Evolutionary conservation across 108 stramenopile genomes (phyloP).

Genomic region (Skeletonema menzelii): DNA sequence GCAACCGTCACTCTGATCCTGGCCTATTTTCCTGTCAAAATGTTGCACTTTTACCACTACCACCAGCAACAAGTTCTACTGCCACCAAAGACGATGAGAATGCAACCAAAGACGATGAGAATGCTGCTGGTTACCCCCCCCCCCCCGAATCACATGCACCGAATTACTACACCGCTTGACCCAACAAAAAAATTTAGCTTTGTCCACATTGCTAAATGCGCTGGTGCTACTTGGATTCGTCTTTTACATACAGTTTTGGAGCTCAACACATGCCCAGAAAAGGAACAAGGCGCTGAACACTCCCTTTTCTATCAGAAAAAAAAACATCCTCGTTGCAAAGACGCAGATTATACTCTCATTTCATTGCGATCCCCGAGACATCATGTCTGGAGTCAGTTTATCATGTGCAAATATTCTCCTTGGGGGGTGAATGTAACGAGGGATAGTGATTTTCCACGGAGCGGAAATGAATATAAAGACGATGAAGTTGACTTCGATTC

Average conservation of each 20-base stretch:
- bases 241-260: neutral
- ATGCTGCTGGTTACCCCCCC: too few relatives aligned
- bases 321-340: too few relatives aligned
- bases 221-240: constrained; percentile 19
- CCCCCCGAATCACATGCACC: too few relatives aligned
- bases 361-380: constrained; percentile 17
- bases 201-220: constrained; percentile 16
- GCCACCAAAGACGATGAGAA: too few relatives aligned
- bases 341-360: constrained; percentile 1
- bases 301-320: constrained; percentile 2
- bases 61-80: too few relatives aligned
- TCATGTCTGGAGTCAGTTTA: constrained; percentile 20
- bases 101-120: too few relatives aligned
- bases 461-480: neutral
- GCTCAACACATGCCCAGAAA: constrained; percentile 2
- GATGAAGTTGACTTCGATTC: constrained; percentile 12
- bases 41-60: too few relatives aligned
- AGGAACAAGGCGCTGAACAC: constrained; percentile 7
- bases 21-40: too few relatives aligned
- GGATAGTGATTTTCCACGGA: constrained; percentile 3
- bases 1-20: too few relatives aligned
- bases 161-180: too few relatives aligned
- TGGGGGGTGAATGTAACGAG: constrained; percentile 14
- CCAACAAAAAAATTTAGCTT: constrained; percentile 8
- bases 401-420: constrained; percentile 11